Evolutionary conservation across 768 basidiomycete genomes (phyloP), one percentile per base, ranked within the genome.

Genomic region (Auriscalpium orientale): DNA sequence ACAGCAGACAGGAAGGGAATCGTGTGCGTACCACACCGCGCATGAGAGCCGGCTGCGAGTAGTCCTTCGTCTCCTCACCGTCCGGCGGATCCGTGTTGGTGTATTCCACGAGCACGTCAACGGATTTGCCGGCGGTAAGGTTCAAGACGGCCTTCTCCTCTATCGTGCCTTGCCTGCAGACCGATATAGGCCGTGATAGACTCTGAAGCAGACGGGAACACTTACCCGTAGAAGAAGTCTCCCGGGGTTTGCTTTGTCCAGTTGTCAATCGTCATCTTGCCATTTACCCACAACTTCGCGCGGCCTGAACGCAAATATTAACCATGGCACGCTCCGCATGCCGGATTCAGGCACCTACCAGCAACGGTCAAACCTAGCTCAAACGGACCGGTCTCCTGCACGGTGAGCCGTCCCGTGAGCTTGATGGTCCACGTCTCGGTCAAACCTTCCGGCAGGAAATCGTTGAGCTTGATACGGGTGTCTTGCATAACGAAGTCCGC

Each of bases 171-270:
- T 85, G 81, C 1, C 80, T 81, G 53, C 16, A 33, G 22, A 22
- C 37, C 28, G 44, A 35, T 35, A 21, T 40, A n/a, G 37, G 3
- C 47, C 46, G 37, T 54, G 7, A 11, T 46, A 56, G 21, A 36
- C 48, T 47, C 15, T 34, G 4, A 37, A 8, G 47, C 37, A 15
- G 8, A 28, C 7, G 11, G n/a, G 13, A 49, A 20, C 18, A 66
- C 76, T n/a, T 56, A 79, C 77, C 81, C 82, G 59, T 85, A 85
- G 69, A 84, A 86, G 70, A 85, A 82, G 58, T 85, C 84, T 0
- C 85, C 84, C 0, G 79, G 80, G 2, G 75, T 75, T 67, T 87
- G 85, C 60, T 80, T 79, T 9, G 81, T 84, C 79, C 84, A 86
- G 64, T 88, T 87, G 64, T 89, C 85, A 47, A 89, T 80, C 16